These are phyloP conservation scores for Cyberlindnera americana DNA, from an alignment of 805 yeast species.

Conservation along the genomic window DNA sequence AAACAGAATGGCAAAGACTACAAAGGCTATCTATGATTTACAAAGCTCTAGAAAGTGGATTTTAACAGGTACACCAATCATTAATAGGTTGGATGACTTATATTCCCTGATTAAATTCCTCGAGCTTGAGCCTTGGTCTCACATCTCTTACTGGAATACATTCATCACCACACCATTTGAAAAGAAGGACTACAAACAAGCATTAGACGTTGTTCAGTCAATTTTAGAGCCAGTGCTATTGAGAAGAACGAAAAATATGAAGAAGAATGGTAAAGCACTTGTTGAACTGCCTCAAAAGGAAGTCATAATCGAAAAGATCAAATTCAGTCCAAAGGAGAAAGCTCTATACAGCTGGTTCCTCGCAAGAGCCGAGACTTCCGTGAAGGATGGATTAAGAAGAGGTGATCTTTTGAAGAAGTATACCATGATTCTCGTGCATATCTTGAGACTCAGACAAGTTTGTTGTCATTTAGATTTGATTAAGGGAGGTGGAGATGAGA, in stretches of 20 bases:
- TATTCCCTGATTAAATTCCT: conserved; percentile 73
- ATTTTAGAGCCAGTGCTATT: conserved; percentile 79
- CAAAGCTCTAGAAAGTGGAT: conserved; percentile 71
- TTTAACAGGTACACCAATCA: conserved; percentile 90
- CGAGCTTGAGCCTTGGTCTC: conserved; percentile 85
- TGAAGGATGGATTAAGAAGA: conserved; percentile 51
- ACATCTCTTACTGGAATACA: conserved; percentile 80
- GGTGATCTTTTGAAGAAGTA: conserved; percentile 74
- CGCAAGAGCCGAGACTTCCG: conserved; percentile 60
- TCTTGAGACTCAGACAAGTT: conserved; percentile 77
- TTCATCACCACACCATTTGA: conserved; percentile 84
- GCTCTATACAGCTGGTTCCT: conserved; percentile 66
- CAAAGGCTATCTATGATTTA: conserved; percentile 72
- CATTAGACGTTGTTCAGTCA: conserved; percentile 80
- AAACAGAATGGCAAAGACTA: conserved; percentile 72
- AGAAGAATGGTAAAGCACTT: conserved; percentile 68
- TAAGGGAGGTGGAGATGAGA: conserved; percentile 44
- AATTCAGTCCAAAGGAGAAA: conserved; percentile 63
- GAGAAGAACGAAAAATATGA: conserved; percentile 85
- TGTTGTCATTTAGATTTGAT: conserved; percentile 82
- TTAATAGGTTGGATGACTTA: conserved; percentile 82
- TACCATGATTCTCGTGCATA: conserved; percentile 77
- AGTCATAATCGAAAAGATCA: conserved; percentile 62
- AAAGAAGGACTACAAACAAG: conserved; percentile 61
- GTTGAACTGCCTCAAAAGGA: conserved; percentile 77